Percentiles rank a stretch among this genome's conserved stretches.
Conservation (phyloP, 2,329 filamentous ascomycete species). For the Fusarium sp. region DNA sequence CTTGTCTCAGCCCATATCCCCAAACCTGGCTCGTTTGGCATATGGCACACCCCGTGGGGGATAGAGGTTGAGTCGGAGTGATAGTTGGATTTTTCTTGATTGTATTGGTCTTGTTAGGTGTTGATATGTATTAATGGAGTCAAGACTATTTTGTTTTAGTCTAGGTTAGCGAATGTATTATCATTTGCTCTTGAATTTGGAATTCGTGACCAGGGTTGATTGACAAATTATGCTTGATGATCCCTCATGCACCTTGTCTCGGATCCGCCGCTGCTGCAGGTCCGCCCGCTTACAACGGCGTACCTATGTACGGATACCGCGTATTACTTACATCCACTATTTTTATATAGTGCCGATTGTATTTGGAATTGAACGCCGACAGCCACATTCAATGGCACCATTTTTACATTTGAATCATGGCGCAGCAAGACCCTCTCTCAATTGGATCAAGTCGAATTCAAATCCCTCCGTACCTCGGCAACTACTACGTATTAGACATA, state of each 20-base stretch:
- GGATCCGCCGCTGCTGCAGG: not conserved
- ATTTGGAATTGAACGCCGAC: not conserved
- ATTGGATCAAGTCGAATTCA: not conserved
- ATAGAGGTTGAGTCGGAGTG: not conserved
- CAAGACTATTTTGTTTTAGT: not conserved
- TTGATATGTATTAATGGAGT: too few relatives aligned
- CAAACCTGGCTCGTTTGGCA: not conserved
- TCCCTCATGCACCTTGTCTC: not conserved
- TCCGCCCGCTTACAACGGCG: not conserved
- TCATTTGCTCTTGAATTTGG: not conserved
- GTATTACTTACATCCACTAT: not conserved
- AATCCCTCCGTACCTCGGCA: constrained; percentile 5
- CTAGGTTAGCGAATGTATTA: not conserved
- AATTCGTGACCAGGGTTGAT: not conserved
- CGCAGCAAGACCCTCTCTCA: not conserved
- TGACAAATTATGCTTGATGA: not conserved
- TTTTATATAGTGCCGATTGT: not conserved
- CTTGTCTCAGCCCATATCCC: not conserved
- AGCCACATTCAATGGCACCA: not conserved
- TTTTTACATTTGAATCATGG: not conserved
- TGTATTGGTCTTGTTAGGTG: not conserved
- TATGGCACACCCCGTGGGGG: not conserved
- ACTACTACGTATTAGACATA: not conserved
- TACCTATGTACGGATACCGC: not conserved
- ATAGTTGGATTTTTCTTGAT: not conserved